A percentile compares a stretch with the other conserved stretches of the same genome.
phyloP scores from a whole-genome alignment of 371 early-diverging fungal species.

The Mucor indicus region DNA sequence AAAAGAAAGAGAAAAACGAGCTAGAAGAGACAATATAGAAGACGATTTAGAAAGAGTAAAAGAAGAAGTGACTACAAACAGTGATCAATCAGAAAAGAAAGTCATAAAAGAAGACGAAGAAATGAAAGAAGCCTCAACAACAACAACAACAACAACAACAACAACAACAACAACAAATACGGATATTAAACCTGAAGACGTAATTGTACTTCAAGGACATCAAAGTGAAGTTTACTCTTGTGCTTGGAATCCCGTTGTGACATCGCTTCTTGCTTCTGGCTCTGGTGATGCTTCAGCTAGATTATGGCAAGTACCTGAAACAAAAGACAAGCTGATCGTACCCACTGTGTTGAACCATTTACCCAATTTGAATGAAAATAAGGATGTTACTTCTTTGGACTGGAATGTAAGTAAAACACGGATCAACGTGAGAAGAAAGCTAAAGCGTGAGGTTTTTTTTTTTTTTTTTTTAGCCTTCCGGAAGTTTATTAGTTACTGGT shows the following conservation, averaged over 20 bases:
- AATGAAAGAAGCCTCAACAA: neutral
- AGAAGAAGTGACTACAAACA: conserved; percentile 4
- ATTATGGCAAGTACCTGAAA: conserved; percentile 72
- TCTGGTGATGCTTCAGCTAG: conserved; percentile 87
- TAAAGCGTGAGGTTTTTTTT: too few relatives aligned
- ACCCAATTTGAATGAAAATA: conserved; percentile 49
- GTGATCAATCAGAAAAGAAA: neutral
- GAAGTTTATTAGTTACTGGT: conserved; percentile 85
- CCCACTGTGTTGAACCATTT: conserved; percentile 62
- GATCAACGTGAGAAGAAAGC: too few relatives aligned
- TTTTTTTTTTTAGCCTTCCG: conserved; percentile 58
- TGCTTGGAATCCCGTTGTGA: conserved; percentile 79
- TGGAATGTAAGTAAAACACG: conserved; percentile 77
- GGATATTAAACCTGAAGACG: conserved; percentile 29
- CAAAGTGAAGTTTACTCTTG: conserved; percentile 76
- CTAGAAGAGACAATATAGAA: conserved; percentile 12
- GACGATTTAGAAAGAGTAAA: conserved; percentile 4
- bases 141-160: neutral
- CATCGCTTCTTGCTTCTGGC: conserved; percentile 78
- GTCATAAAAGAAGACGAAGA: conserved; percentile 6
- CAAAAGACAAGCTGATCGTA: conserved; percentile 24
- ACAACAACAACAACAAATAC: conserved; percentile 2
- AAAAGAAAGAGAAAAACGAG: conserved; percentile 46
- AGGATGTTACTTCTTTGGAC: conserved; percentile 81
- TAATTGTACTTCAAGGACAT: conserved; percentile 61